Conservation (phyloP, 2,329 filamentous ascomycete genomes). For the Dactylellina drechsleri region DNA sequence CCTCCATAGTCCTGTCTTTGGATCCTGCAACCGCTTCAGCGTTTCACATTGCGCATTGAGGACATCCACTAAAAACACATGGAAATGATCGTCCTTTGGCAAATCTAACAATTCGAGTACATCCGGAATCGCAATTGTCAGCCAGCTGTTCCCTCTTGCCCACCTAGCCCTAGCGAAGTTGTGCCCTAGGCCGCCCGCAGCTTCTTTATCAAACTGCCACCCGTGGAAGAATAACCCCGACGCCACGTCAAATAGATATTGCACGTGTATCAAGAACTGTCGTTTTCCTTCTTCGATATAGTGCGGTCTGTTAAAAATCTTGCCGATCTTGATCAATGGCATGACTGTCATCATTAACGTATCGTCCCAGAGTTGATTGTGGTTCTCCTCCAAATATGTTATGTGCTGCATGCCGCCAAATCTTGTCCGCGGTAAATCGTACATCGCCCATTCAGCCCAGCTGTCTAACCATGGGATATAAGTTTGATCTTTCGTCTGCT, state of each 20-base stretch:
- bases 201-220: slow-evolving; percentile 76
- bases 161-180: slow-evolving; percentile 71
- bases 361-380: slow-evolving; percentile 83
- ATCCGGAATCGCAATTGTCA: slow-evolving; percentile 85
- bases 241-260: slow-evolving; percentile 78
- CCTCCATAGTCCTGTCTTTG: slow-evolving; percentile 73
- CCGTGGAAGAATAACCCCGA: slow-evolving; percentile 83
- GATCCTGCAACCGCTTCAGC: slow-evolving; percentile 70
- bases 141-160: slow-evolving; percentile 75
- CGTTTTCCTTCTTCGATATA: slow-evolving; percentile 81
- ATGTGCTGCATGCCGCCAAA: slow-evolving; percentile 67
- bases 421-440: slow-evolving; percentile 76
- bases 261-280: slow-evolving; percentile 80
- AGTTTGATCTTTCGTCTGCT: slow-evolving; percentile 73
- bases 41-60: slow-evolving; percentile 76
- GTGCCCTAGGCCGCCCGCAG: slow-evolving; percentile 63
- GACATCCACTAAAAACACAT: slow-evolving; percentile 69
- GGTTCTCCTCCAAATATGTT: slow-evolving; percentile 69
- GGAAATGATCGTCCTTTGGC: slow-evolving; percentile 69
- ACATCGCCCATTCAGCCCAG: slow-evolving; percentile 85
- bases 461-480: slow-evolving; percentile 81
- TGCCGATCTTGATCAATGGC: slow-evolving; percentile 81
- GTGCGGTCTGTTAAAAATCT: slow-evolving; percentile 73
- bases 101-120: slow-evolving; percentile 78
- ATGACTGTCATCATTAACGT: slow-evolving; percentile 89